phyloP scores from a whole-genome alignment of 176 grass and related monocot genomes.

The Stipa capillata region DNA sequence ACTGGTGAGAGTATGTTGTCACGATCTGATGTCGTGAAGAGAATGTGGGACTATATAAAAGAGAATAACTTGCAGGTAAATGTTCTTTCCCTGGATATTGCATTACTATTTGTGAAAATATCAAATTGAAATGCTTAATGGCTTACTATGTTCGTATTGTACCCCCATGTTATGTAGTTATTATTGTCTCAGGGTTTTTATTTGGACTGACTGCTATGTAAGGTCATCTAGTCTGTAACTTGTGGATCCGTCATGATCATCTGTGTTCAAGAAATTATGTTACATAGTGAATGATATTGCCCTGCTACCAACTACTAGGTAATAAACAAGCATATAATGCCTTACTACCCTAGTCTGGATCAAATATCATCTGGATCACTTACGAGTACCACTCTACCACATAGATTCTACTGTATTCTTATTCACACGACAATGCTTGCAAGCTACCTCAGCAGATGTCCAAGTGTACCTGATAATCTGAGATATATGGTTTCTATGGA shows the following conservation, averaged over 20 bases:
- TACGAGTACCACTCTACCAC: not conserved
- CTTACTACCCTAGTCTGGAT: not conserved
- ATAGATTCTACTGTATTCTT: constrained; percentile 7
- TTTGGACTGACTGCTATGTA: not conserved
- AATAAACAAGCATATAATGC: constrained; percentile 3
- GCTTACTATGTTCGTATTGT: too few species aligned
- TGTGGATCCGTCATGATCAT: not conserved
- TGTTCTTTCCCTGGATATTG: constrained; percentile 2
- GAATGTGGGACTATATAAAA: constrained; percentile 95
- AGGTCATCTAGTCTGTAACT: not conserved
- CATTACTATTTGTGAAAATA: not conserved
- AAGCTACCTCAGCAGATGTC: not conserved
- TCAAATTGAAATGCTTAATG: not conserved
- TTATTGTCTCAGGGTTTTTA: not conserved
- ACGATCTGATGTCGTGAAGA: constrained; percentile 80
- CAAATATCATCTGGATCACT: not conserved
- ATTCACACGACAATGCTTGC: not conserved
- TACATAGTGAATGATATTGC: not conserved
- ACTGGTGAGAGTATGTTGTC: constrained; percentile 86
- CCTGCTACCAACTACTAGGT: not conserved
- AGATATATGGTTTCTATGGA: constrained; percentile 5
- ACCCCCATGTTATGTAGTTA: constrained; percentile 19
- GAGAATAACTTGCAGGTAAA: constrained; percentile 85
- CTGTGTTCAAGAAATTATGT: constrained; percentile 3
- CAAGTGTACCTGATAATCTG: not conserved